These are phyloP conservation scores for Pisolithus thermaeus DNA, from an alignment of 1,284 basidiomycete genomes.

Conservation along the genomic window DNA sequence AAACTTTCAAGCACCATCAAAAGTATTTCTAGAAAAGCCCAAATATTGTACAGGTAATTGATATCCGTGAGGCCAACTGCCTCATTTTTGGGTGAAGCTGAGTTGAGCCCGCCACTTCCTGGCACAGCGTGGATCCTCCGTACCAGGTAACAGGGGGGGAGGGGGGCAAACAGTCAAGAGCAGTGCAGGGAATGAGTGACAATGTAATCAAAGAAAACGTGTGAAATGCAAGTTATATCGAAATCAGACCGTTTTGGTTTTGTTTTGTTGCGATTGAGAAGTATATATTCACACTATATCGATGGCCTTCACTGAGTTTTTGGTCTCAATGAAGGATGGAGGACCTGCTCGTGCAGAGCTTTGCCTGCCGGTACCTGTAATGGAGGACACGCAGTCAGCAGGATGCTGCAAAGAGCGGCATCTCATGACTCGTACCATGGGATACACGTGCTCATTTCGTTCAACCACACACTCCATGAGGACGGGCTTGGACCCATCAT, in stretches of 20 bases:
- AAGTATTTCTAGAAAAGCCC: too few species aligned
- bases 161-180: too few species aligned
- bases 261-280: background rate
- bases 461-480: conserved; percentile 89
- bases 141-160: too few species aligned
- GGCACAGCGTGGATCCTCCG: too few species aligned
- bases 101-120: too few species aligned
- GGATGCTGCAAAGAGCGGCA: background rate
- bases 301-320: conserved; percentile 23
- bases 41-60: too few species aligned
- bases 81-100: too few species aligned
- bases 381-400: conserved; percentile 6
- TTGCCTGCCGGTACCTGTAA: conserved; percentile 78
- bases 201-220: too few species aligned
- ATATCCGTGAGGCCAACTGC: too few species aligned
- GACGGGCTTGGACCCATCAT: conserved; percentile 81
- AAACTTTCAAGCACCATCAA: too few species aligned
- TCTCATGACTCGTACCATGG: conserved; percentile 60
- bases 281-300: background rate
- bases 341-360: conserved; percentile 83
- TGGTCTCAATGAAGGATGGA: conserved; percentile 48
- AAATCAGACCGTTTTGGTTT: background rate
- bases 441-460: conserved; percentile 91
- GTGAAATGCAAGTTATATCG: background rate
- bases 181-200: too few species aligned